These are phyloP conservation scores for Coprinopsis marcescibilis DNA, from an alignment of 768 basidiomycete genomes.

Conservation along the genomic window DNA sequence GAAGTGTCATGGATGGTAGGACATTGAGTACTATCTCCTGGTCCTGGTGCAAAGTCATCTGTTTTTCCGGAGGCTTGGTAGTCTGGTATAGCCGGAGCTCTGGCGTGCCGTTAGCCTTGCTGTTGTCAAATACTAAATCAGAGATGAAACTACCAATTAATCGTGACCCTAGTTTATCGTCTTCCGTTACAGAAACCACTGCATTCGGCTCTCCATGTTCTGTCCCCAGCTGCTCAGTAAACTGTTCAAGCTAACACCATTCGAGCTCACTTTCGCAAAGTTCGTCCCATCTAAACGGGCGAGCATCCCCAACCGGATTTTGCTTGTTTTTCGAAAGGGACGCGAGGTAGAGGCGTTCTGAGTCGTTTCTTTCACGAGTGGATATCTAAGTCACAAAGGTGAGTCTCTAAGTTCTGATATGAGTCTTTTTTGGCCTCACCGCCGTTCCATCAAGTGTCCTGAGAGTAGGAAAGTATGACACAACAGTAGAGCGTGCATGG, in stretches of 20 bases:
- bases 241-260: constrained; percentile 2
- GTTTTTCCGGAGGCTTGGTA: background rate
- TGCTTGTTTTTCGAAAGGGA: constrained; percentile 44
- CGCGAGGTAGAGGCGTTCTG: constrained; percentile 80
- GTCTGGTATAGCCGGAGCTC: background rate
- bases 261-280: constrained; percentile 54
- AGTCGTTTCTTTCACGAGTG: constrained; percentile 65
- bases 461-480: constrained; percentile 67
- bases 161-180: constrained; percentile 52
- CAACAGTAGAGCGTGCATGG: constrained; percentile 49
- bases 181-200: constrained; percentile 20
- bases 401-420: background rate
- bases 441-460: constrained; percentile 54
- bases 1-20: constrained; percentile 64
- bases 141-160: constrained; percentile 48
- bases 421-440: constrained; percentile 34
- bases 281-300: constrained; percentile 61
- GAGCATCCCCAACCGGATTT: constrained; percentile 35
- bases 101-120: no score
- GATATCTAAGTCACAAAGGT: constrained; percentile 47
- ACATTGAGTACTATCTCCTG: constrained; percentile 38
- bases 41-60: constrained; percentile 14
- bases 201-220: constrained; percentile 54
- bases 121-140: no score
- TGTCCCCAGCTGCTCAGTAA: constrained; percentile 22